Evolutionary conservation across 768 basidiomycete species (phyloP).

Genomic region (Macrolepiota fuliginosa): DNA sequence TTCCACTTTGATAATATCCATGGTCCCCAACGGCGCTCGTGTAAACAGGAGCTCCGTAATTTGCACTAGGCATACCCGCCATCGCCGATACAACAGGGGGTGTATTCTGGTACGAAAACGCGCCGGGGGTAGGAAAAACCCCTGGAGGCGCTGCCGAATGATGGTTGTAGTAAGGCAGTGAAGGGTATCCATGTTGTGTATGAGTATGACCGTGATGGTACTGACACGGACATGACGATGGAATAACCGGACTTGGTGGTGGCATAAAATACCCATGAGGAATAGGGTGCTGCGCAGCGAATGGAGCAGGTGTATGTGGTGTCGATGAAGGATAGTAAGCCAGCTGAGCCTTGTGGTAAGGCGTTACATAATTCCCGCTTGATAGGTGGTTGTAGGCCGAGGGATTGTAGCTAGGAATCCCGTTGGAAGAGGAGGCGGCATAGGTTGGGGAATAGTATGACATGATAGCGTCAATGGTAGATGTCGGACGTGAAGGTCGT

Average conservation of each 20-base stretch:
- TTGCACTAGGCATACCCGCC: background rate
- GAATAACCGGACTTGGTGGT: background rate
- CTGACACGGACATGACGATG: background rate
- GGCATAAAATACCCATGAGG: background rate
- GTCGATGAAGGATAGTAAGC: background rate
- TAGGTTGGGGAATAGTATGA: background rate
- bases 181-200: background rate
- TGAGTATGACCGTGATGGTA: background rate
- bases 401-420: background rate
- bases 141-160: background rate
- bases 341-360: background rate
- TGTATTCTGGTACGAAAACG: background rate
- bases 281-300: background rate
- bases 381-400: background rate
- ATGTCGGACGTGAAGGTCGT: background rate
- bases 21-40: background rate
- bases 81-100: background rate
- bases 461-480: background rate
- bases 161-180: background rate
- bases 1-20: background rate
- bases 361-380: slow-evolving; percentile 2
- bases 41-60: slow-evolving; percentile 2
- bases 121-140: background rate
- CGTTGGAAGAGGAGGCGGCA: background rate
- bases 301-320: background rate